Conservation (phyloP, 768 basidiomycete species). For the Clathrus columnatus region DNA sequence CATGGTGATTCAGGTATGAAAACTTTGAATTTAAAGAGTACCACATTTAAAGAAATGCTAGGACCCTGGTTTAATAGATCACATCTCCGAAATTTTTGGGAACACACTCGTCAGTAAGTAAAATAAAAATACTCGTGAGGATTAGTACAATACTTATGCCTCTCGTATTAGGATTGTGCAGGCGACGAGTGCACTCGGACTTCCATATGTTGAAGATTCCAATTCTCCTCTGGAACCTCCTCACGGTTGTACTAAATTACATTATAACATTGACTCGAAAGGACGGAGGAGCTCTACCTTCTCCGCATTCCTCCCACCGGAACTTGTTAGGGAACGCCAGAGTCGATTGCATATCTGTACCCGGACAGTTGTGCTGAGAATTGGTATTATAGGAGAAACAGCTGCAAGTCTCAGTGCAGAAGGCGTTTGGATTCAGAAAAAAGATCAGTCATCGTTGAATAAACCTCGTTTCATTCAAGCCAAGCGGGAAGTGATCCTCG, state of each 20-base stretch:
- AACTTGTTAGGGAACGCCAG: background rate
- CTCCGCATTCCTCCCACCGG: background rate
- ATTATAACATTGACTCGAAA: background rate
- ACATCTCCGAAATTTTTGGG: background rate
- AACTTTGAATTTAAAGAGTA: background rate
- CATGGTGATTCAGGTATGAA: background rate
- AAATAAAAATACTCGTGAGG: background rate
- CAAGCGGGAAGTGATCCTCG: constrained; percentile 17
- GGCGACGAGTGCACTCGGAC: background rate
- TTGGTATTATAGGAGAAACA: background rate
- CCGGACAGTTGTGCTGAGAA: background rate
- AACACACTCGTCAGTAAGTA: background rate
- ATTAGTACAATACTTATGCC: background rate
- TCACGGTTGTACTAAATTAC: background rate
- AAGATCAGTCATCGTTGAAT: background rate
- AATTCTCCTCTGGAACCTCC: background rate
- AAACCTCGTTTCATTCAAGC: background rate
- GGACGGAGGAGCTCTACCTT: background rate
- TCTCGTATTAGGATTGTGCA: background rate
- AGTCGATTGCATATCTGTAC: background rate
- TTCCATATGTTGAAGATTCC: background rate
- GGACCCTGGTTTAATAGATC: background rate
- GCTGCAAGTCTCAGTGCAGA: background rate
- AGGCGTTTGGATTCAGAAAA: background rate
- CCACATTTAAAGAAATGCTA: background rate